Percentiles rank a stretch among this genome's conserved stretches.
These are phyloP conservation scores for Saccharum hybrid DNA, from an alignment of 202 grass and related monocot species.

Conservation along the genomic window DNA sequence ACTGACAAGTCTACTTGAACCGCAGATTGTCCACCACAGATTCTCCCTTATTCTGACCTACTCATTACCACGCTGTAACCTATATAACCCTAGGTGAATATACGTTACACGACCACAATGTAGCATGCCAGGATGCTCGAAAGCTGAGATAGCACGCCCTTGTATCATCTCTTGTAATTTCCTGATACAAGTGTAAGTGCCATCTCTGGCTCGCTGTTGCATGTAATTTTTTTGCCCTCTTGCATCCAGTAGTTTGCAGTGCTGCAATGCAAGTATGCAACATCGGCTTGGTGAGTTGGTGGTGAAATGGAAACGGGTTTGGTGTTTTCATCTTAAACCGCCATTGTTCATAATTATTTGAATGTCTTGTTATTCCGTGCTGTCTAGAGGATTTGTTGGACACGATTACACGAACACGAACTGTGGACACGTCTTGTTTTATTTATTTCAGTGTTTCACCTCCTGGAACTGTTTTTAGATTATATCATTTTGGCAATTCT, in stretches of 20 bases:
- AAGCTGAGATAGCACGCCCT: constrained; percentile 20
- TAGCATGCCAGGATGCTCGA: constrained; percentile 1
- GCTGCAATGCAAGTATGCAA: not conserved
- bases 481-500: no score
- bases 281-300: not conserved
- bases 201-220: constrained; percentile 7
- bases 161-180: constrained; percentile 36
- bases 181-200: constrained; percentile 9
- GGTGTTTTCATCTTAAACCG: no score
- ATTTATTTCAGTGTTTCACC: no score
- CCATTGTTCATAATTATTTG: no score
- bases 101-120: constrained; percentile 29
- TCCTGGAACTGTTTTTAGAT: no score
- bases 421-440: no score
- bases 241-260: constrained; percentile 33
- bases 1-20: constrained; percentile 21
- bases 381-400: no score
- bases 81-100: constrained; percentile 45
- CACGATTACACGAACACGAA: no score
- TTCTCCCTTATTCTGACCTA: constrained; percentile 32
- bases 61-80: constrained; percentile 1
- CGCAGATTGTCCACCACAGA: constrained; percentile 28
- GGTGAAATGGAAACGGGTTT: no score
- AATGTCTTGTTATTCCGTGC: no score
- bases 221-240: not conserved